These are phyloP conservation scores for Neurospora hispaniola DNA, from an alignment of 495 filamentous ascomycete genomes.

Conservation along the genomic window DNA sequence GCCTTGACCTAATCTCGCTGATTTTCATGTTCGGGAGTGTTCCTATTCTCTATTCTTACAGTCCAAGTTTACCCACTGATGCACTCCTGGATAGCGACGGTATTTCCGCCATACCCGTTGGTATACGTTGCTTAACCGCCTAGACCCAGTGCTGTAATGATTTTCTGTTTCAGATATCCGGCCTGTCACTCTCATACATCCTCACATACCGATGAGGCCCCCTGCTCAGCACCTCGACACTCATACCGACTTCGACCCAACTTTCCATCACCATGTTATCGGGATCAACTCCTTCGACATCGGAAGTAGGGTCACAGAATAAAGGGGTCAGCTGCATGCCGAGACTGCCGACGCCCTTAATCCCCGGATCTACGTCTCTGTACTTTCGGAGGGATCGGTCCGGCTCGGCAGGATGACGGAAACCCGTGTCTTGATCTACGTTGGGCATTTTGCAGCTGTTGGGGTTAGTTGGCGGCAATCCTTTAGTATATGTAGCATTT, in stretches of 20 bases:
- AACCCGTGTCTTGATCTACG: constrained; percentile 62
- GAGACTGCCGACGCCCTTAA: constrained; percentile 58
- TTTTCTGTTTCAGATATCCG: not conserved
- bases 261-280: constrained; percentile 18
- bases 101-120: not conserved
- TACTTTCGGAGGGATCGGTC: constrained; percentile 59
- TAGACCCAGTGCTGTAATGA: not conserved
- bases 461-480: not conserved
- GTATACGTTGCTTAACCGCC: not conserved
- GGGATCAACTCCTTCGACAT: constrained; percentile 1
- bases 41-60: not conserved
- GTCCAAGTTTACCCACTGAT: not conserved
- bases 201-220: constrained; percentile 32
- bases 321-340: constrained; percentile 77
- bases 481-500: not conserved
- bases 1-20: no score
- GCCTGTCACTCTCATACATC: constrained; percentile 11
- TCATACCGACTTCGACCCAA: constrained; percentile 36
- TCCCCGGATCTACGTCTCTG: constrained; percentile 65
- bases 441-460: constrained; percentile 73
- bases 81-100: not conserved
- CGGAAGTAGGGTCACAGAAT: constrained; percentile 19
- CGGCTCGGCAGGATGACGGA: constrained; percentile 62
- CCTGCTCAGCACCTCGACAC: constrained; percentile 26
- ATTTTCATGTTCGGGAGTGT: not conserved